Conservation (phyloP, 2,329 filamentous ascomycete genomes). For the Cytospora piceicola region DNA sequence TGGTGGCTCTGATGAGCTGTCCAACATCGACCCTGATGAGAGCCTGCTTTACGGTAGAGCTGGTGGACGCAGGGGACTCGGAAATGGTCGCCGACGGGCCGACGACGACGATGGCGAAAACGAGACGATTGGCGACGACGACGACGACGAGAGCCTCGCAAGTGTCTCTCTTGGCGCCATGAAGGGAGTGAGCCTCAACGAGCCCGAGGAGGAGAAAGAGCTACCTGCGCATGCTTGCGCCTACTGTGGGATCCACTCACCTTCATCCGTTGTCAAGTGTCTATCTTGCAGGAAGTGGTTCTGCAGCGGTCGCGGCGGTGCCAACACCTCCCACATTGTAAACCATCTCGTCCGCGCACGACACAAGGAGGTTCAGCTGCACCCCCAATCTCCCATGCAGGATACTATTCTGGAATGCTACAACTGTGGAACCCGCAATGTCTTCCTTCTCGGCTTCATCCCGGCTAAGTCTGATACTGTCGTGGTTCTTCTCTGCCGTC, state of each 20-base stretch:
- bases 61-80: constrained; percentile 58
- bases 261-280: constrained; percentile 94
- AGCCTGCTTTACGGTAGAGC: constrained; percentile 75
- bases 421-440: constrained; percentile 99
- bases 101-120: constrained; percentile 91
- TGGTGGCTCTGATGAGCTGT: constrained; percentile 74
- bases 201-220: constrained; percentile 81
- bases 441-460: constrained; percentile 96
- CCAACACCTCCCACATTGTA: constrained; percentile 95
- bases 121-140: constrained; percentile 82
- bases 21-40: constrained; percentile 76
- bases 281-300: constrained; percentile 98
- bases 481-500: constrained; percentile 92
- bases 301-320: constrained; percentile 95
- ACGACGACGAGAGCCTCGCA: constrained; percentile 69
- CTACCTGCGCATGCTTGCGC: constrained; percentile 94
- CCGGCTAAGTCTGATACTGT: constrained; percentile 98
- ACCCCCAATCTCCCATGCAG: constrained; percentile 88
- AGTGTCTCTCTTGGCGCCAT: constrained; percentile 80
- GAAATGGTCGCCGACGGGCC: constrained; percentile 56
- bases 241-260: constrained; percentile 98
- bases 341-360: constrained; percentile 96
- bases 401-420: constrained; percentile 98
- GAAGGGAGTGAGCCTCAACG: constrained; percentile 63
- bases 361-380: constrained; percentile 98